phyloP scores from a whole-genome alignment of 495 filamentous ascomycete species.

The Articulospora tetracladia region DNA sequence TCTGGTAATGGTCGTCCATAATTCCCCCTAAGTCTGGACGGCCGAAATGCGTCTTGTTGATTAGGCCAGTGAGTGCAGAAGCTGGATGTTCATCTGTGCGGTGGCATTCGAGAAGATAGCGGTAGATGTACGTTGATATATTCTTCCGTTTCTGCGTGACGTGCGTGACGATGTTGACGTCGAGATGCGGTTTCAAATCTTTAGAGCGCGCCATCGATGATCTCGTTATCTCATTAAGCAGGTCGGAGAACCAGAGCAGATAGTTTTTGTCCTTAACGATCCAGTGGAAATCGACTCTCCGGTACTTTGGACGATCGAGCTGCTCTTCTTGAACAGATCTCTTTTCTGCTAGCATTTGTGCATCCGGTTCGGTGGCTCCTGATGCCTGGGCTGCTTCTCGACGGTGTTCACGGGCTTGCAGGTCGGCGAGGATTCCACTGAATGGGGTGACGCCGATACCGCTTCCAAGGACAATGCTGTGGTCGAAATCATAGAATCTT shows the following conservation, averaged over 20 bases:
- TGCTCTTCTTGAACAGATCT: constrained; percentile 7
- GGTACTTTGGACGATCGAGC: constrained; percentile 14
- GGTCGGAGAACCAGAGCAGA: constrained; percentile 38
- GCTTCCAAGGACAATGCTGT: constrained; percentile 32
- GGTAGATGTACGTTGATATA: constrained; percentile 34
- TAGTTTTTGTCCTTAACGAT: constrained; percentile 34
- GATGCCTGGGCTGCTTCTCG: neutral
- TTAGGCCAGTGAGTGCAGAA: constrained; percentile 33
- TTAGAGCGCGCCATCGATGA: neutral
- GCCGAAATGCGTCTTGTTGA: constrained; percentile 34
- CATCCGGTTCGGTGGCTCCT: neutral
- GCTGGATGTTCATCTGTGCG: constrained; percentile 30
- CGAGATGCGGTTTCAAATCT: constrained; percentile 20
- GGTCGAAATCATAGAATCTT: constrained; percentile 36
- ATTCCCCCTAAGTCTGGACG: constrained; percentile 2
- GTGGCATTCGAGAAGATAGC: constrained; percentile 34
- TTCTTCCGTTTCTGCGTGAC: constrained; percentile 34
- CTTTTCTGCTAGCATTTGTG: neutral
- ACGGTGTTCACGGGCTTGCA: constrained; percentile 27
- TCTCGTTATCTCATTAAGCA: constrained; percentile 30
- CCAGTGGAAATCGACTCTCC: constrained; percentile 40
- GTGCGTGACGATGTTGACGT: constrained; percentile 35
- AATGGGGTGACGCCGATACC: constrained; percentile 39
- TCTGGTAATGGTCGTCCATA: constrained; percentile 9
- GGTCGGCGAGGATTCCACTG: constrained; percentile 33